Percentiles rank a stretch among this genome's conserved stretches.
These are phyloP conservation scores for Leccinum holopus DNA, from an alignment of 1,284 basidiomycete species.

Conservation along the genomic window DNA sequence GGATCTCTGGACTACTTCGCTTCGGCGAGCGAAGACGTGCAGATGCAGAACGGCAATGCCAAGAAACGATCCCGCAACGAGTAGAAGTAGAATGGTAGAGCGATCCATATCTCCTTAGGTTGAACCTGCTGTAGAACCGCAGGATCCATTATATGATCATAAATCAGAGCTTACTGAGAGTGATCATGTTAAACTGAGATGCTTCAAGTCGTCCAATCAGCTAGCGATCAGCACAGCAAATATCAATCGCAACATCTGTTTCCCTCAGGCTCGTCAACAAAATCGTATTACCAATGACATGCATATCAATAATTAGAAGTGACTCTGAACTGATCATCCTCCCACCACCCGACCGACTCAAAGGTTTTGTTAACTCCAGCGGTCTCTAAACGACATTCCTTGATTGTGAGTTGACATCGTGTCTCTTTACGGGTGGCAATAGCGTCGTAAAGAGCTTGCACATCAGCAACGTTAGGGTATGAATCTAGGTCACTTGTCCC, in stretches of 20 bases:
- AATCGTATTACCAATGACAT: background rate
- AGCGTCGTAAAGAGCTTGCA: background rate
- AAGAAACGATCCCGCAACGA: conserved; percentile 32
- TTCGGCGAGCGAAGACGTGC: conserved; percentile 29
- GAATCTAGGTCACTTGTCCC: too few species aligned
- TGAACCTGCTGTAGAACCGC: background rate
- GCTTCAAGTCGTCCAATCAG: background rate
- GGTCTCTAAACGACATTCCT: background rate
- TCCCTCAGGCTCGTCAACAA: background rate
- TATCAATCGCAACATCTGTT: background rate
- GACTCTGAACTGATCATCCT: background rate
- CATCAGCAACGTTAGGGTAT: background rate
- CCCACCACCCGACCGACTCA: background rate
- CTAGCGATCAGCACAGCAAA: background rate
- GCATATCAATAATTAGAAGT: background rate
- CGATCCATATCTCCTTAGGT: background rate
- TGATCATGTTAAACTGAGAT: background rate
- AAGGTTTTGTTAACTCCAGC: background rate
- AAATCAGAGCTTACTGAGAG: background rate
- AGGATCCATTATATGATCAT: background rate
- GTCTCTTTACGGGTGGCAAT: background rate
- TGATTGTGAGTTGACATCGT: background rate
- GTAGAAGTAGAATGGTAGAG: conserved; percentile 11
- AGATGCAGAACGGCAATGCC: conserved; percentile 31
- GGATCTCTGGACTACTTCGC: conserved; percentile 77